phyloP scores from a whole-genome alignment of 1,284 basidiomycete species.

The Acaromyces ingoldii region DNA sequence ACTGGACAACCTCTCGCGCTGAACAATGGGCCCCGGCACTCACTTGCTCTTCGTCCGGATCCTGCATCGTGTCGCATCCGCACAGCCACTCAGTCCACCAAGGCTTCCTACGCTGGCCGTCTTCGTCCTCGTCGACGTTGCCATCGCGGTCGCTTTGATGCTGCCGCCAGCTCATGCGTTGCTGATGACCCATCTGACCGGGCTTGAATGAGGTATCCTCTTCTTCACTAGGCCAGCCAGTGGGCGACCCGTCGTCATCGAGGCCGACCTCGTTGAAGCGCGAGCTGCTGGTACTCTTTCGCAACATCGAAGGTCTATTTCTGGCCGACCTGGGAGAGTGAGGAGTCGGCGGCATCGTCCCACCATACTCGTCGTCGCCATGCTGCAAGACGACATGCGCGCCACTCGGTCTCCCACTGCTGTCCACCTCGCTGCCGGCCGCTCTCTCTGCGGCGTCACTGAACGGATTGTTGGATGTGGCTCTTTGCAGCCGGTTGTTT shows the following conservation, averaged over 20 bases:
- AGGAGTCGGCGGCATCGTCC: background rate
- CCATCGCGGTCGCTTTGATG: background rate
- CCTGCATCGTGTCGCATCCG: background rate
- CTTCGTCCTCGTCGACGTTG: background rate
- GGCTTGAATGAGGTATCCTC: background rate
- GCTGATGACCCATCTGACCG: background rate
- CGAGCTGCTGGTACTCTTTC: slow-evolving; percentile 2
- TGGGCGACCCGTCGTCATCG: background rate
- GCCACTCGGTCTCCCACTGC: too few species aligned
- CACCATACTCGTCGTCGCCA: background rate
- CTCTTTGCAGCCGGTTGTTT: background rate
- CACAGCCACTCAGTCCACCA: slow-evolving; percentile 9
- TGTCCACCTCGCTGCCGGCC: too few species aligned
- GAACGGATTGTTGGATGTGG: background rate
- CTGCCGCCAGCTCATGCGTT: background rate
- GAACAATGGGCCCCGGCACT: too few species aligned
- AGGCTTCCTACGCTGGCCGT: background rate
- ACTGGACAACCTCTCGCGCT: too few species aligned
- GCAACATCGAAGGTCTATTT: too few species aligned
- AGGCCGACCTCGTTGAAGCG: slow-evolving; percentile 7
- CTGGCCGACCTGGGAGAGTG: too few species aligned
- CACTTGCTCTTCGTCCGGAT: slow-evolving; percentile 3
- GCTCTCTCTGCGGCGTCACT: background rate
- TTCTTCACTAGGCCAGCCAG: background rate
- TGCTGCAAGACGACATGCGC: too few species aligned